These are phyloP conservation scores for Boletellus deceptivus DNA, from an alignment of 1,284 basidiomycete species.

Conservation along the genomic window DNA sequence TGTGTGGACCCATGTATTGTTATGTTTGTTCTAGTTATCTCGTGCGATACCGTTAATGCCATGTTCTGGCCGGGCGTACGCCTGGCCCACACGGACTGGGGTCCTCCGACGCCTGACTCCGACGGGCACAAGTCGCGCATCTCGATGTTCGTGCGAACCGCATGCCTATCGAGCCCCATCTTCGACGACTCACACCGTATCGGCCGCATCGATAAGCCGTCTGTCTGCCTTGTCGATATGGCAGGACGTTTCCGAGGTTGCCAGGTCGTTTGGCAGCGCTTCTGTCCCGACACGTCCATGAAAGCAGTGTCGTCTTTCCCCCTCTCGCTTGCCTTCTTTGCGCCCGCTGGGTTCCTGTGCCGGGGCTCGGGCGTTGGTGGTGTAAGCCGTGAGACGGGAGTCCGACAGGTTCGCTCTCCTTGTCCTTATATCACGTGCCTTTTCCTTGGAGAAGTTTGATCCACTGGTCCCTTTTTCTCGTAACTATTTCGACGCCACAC, in stretches of 20 bases:
- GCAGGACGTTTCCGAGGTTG: slow-evolving; percentile 1
- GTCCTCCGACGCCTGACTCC: background rate
- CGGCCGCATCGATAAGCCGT: slow-evolving; percentile 20
- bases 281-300: background rate
- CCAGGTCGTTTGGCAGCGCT: slow-evolving; percentile 2
- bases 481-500: too few relatives aligned
- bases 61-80: too few relatives aligned
- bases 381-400: too few relatives aligned
- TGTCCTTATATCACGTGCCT: too few relatives aligned
- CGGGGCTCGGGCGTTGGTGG: background rate
- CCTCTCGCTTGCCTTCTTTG: background rate
- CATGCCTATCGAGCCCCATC: slow-evolving; percentile 23
- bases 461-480: too few relatives aligned
- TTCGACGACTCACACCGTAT: slow-evolving; percentile 13
- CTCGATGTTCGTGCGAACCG: slow-evolving; percentile 13
- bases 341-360: slow-evolving; percentile 1
- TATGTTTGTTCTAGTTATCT: slow-evolving; percentile 21
- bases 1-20: slow-evolving; percentile 21
- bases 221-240: background rate
- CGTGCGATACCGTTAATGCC: background rate
- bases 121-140: slow-evolving; percentile 11
- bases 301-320: background rate
- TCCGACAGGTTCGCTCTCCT: too few relatives aligned
- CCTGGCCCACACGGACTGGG: too few relatives aligned
- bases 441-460: too few relatives aligned